Conservation (phyloP, 1,139 yeast genomes). For the Yarrowia galli region DNA sequence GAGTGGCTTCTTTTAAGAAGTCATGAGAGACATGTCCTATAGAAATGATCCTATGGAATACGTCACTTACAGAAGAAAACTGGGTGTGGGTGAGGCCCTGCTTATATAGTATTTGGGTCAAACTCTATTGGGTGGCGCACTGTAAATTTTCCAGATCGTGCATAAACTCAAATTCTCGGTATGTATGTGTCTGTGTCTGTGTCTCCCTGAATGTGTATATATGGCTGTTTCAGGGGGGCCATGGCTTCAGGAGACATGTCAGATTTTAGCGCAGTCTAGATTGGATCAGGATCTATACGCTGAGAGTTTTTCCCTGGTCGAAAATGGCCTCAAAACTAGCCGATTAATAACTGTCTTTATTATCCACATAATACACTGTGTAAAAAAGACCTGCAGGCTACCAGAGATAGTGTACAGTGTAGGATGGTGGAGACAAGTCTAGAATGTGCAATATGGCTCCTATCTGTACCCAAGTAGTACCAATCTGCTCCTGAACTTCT, state of each 20-base stretch:
- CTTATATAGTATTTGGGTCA: background rate
- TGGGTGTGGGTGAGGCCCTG: slow-evolving; percentile 19
- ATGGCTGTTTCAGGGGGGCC: background rate
- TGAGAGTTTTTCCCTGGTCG: background rate
- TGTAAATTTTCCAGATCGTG: background rate
- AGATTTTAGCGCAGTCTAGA: background rate
- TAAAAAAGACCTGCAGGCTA: background rate
- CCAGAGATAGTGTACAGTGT: background rate
- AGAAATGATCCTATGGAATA: slow-evolving; percentile 39
- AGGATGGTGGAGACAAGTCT: background rate
- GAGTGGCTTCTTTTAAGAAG: slow-evolving; percentile 98
- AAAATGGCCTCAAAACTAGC: slow-evolving; percentile 1
- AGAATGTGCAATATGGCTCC: background rate
- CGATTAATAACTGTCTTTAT: background rate
- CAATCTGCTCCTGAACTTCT: background rate
- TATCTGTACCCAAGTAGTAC: background rate
- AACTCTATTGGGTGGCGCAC: background rate
- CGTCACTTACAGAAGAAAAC: slow-evolving; percentile 27
- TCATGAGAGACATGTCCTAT: slow-evolving; percentile 82
- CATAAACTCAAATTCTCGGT: background rate
- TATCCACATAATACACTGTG: background rate
- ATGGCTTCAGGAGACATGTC: background rate
- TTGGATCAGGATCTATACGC: background rate
- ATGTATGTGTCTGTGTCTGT: background rate
- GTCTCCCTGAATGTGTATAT: background rate